A percentile compares a stretch with the other conserved stretches of the same genome.
Conservation (phyloP, 2,329 filamentous ascomycete genomes). For the Penicillium sp. region DNA sequence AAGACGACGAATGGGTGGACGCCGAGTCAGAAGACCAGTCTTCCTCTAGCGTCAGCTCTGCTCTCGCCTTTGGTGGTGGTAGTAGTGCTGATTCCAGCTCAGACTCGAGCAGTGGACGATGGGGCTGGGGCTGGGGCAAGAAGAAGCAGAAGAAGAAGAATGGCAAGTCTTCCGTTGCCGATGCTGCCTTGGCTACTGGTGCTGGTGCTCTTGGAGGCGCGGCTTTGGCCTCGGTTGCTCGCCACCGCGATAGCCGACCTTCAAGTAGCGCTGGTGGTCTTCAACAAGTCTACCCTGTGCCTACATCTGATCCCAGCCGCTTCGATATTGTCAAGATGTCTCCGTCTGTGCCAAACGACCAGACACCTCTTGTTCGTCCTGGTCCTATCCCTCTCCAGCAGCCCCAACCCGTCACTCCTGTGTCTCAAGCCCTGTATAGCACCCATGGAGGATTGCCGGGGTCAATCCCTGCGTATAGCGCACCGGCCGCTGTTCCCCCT, state of each 20-base stretch:
- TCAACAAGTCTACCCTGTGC: slow-evolving; percentile 61
- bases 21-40: slow-evolving; percentile 53
- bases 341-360: slow-evolving; percentile 20
- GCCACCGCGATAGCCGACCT: slow-evolving; percentile 27
- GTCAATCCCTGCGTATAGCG: slow-evolving; percentile 38
- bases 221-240: slow-evolving; percentile 39
- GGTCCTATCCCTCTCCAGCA: slow-evolving; percentile 71
- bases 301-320: slow-evolving; percentile 59
- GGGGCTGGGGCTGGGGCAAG: slow-evolving; percentile 59
- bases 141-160: slow-evolving; percentile 42
- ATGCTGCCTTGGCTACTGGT: slow-evolving; percentile 40
- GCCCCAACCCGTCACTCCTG: slow-evolving; percentile 71
- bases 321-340: slow-evolving; percentile 52
- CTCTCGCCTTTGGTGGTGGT: slow-evolving; percentile 60
- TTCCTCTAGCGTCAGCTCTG: slow-evolving; percentile 53
- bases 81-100: slow-evolving; percentile 53
- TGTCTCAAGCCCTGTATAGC: slow-evolving; percentile 64
- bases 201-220: slow-evolving; percentile 42
- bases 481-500: slow-evolving; percentile 39
- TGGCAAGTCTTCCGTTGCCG: slow-evolving; percentile 25
- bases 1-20: slow-evolving; percentile 55
- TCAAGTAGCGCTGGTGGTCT: slow-evolving; percentile 45
- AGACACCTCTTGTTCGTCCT: slow-evolving; percentile 45
- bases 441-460: slow-evolving; percentile 34
- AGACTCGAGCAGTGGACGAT: slow-evolving; percentile 54